Percentiles rank a stretch among this genome's conserved stretches.
These are phyloP conservation scores for Glomus cerebriforme DNA, from an alignment of 192 early-diverging fungal species.

Conservation along the genomic window DNA sequence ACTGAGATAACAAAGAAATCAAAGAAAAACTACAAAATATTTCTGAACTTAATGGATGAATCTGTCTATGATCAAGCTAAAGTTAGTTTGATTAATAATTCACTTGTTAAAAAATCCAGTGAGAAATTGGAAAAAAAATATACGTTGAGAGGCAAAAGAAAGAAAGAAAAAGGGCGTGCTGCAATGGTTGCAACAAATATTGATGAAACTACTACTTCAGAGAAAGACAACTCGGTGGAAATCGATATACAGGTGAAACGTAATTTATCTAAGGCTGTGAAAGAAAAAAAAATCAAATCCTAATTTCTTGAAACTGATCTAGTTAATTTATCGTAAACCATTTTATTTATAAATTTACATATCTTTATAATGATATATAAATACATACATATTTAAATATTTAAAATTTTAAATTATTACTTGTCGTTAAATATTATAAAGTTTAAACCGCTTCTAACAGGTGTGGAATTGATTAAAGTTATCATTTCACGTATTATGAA, in stretches of 20 bases:
- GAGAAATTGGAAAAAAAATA: constrained; percentile 10
- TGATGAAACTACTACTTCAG: too few relatives aligned
- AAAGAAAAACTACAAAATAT: not conserved
- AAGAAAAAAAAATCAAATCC: too few relatives aligned
- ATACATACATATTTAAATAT: too few relatives aligned
- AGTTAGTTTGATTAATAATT: not conserved
- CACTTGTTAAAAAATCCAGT: not conserved
- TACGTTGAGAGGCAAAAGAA: not conserved
- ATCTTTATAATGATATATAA: too few relatives aligned
- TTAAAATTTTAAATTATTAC: too few relatives aligned
- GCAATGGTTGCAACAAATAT: not conserved
- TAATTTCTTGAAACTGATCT: too few relatives aligned
- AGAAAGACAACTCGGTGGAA: too few relatives aligned
- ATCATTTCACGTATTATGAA: not conserved
- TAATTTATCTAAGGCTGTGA: too few relatives aligned
- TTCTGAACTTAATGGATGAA: not conserved
- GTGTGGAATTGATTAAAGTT: not conserved
- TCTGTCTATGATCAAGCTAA: too few relatives aligned
- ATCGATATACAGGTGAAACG: too few relatives aligned
- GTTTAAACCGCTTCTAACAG: not conserved
- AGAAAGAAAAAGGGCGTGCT: not conserved
- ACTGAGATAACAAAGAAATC: not conserved
- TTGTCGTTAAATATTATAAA: not conserved
- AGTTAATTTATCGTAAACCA: too few relatives aligned
- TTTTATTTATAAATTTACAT: too few relatives aligned